Base-by-base conservation (phyloP, 768 basidiomycete species). In the Rossbeevera mucosa region DNA sequence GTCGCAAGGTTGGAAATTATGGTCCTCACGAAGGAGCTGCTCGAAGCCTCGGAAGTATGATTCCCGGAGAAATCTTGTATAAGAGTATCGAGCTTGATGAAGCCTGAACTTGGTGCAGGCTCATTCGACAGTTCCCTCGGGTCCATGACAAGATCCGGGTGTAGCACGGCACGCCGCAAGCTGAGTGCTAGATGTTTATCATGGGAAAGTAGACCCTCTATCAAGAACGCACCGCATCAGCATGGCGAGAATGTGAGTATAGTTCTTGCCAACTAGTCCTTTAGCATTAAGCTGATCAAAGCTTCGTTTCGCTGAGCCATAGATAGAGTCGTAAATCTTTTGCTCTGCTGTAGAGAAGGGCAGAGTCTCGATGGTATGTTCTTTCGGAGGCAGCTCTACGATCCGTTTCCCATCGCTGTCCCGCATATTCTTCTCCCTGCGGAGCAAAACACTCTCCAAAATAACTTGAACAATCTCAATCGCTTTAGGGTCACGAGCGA, bases 391-490 rank as follows among this genome's bases (percentile, higher is more conserved):
- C 5, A 98, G 72, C 40, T 93, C 83, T 1, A 97, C 91, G 43
- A 98, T 96, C 48, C 76, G 81, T 49, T 89, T 86, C 8, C 95
- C 95, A 58, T 92, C 82, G 30, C 71, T 75, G 69, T 94, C 94
- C 31, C 81, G 81, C 91, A 94, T 95, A 48, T 81, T 86, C 74
- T 98, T 98, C 69, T 97, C 94, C 56, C 95, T 80, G 13, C 95
- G 80, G 7, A 98, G 74, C 5, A 98, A 74, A 45, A 91, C 79
- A 30, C 83, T 91, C 67, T 95, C 92, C 16, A 97, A 76, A 54
- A 97, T 94, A 52, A 94, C 88, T 70, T 97, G 94, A 0, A 97
- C 93, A 41, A 97, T 86, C 61, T 95, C 92, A 44, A 97, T 87
- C 0, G 92, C 94, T 63, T 93, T 94, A 0, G 90, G 83, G 66